Evolutionary conservation across 306 rosid species (phyloP), one percentile per base, ranked within the genome.

Genomic region (Vigna unguiculata): DNA sequence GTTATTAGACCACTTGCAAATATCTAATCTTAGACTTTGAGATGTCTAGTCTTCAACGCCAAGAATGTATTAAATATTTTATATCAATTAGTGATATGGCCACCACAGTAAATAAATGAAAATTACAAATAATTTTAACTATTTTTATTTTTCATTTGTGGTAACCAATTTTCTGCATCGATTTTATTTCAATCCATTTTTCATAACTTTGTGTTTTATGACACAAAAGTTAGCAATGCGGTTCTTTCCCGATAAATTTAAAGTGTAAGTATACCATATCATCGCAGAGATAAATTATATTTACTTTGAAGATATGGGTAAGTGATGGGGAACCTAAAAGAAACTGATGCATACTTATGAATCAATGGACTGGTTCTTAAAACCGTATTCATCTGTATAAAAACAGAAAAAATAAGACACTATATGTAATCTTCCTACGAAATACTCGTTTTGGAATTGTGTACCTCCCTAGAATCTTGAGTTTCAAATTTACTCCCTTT

Each of bases 211-310:
- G 40, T 38, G 25, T 17, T 4, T 57, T 24, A 17, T 73, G 45
- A 43, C 25, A 24, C 43, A 73, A 12, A 9, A 73, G 15, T 41
- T 32, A 61, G 67, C 46, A 30, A 73, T 58, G 68, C 8, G 28
- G 46, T 46, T 60, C 48, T 60, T n/a, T 69, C 70, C 12, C 0
- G 1, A 22, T 3, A 46, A 28, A 4, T 66, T 52, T 55, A 3
- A 28, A 54, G 45, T 53, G 48, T 41, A 13, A 52, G 30, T 21
- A 53, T 46, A 15, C 40, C 15, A 11, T n/a, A 54, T 5, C 66
- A 77, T 40, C 40, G 68, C 52, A 10, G 25, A 75, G 41, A 36
- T 63, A 20, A 32, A 38, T 17, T 59, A 51, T 53, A 76, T 52
- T 11, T 66, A 66, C 1, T 62, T 63, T 63, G 9, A 20, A 63